These are phyloP conservation scores for Teunomyces panamensis DNA, from an alignment of 805 yeast species.

Conservation along the genomic window DNA sequence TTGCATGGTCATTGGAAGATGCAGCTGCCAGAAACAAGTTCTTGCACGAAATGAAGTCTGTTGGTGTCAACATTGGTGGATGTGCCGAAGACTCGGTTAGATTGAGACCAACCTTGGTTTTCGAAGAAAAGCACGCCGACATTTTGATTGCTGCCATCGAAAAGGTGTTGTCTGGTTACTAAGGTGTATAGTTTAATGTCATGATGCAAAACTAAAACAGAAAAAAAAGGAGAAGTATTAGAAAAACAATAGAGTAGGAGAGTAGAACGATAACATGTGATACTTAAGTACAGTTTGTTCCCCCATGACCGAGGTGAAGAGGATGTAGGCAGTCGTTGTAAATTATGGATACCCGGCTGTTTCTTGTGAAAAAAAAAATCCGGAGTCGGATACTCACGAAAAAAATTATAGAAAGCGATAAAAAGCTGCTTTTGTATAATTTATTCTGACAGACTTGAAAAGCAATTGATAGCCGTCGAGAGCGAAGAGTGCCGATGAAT, in stretches of 20 bases:
- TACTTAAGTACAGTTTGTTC: no score
- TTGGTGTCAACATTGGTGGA: conserved; percentile 80
- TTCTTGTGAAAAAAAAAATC: background rate
- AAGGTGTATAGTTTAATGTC: conserved; percentile 6
- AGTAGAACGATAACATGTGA: no score
- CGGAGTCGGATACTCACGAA: conserved; percentile 1
- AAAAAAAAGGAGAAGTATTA: background rate
- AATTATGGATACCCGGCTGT: background rate
- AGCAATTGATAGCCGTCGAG: background rate
- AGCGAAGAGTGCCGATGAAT: background rate
- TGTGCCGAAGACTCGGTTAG: conserved; percentile 79
- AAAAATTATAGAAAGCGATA: background rate
- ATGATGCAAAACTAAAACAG: background rate
- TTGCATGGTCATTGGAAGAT: conserved; percentile 72
- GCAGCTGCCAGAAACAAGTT: conserved; percentile 59
- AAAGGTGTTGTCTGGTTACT: conserved; percentile 34
- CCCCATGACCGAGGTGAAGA: no score
- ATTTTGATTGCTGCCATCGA: conserved; percentile 48
- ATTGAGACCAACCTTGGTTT: conserved; percentile 75
- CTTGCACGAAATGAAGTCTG: conserved; percentile 53
- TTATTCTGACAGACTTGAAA: no score
- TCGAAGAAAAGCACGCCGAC: conserved; percentile 79
- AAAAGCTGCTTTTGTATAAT: background rate
- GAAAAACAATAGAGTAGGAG: no score
- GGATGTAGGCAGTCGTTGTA: no score